Base-by-base conservation (phyloP, 139 green algal species). In the Pycnococcus provasolii region DNA sequence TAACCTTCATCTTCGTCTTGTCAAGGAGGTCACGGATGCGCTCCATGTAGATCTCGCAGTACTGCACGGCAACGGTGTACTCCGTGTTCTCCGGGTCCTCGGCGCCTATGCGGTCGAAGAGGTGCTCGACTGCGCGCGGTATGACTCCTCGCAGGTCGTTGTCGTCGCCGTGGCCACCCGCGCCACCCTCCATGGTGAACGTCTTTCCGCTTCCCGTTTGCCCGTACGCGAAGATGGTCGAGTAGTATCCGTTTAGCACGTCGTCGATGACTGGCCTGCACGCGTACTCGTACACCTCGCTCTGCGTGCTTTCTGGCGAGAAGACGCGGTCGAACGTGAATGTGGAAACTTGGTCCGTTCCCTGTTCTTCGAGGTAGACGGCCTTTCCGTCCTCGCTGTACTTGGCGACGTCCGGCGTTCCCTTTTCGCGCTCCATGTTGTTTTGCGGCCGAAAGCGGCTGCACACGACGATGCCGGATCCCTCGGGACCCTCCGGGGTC, bases 171-270 rank as follows among this genome's bases (percentile, higher is more conserved):
- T 62, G 15, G 9, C 60, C 44, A 66, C 55, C 55, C 51, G 43
- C 54, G 9, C 11, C 26, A 26, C 53, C 71, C 59, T 78, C 66
- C 72, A 78, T 78, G 13, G 72, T 74, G 66, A 60, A 73, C n/a
- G 72, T 78, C 66, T 78, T 78, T 37, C 72, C 72, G 45, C 51
- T 67, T 8, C 72, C 72, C 4, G 72, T 75, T 60, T 78, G 72
- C 13, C 72, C 72, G 59, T 78, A 78, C 15, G 72, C 72, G 43
- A 78, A 78, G 45, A 67, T 50, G 11, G 71, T 77, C 0, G 51
- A 62, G 41, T 77, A 67, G 71, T 72, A 77, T 6, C 71, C 71
- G 8, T 60, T 46, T 42, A 71, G n/a, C 8, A 77, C 57, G 57
- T 77, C 63, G 48, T 77, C 61, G 26, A 77, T 50, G 40, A 77